Base-by-base conservation (phyloP, 176 grass and related monocot genomes). In the Avena atlantica region DNA sequence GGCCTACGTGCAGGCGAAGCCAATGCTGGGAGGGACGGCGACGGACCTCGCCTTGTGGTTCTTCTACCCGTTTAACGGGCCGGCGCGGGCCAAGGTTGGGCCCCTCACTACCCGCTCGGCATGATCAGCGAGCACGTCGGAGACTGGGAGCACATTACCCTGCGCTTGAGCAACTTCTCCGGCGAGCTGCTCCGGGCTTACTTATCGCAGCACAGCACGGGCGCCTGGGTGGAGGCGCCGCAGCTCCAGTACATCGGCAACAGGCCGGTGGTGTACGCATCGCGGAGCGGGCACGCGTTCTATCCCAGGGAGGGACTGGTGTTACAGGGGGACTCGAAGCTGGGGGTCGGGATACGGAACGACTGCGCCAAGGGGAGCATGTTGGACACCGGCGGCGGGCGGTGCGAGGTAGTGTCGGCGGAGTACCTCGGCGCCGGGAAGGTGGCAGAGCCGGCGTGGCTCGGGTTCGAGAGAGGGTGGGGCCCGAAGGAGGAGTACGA, bases 121-220 rank as follows among this genome's bases (percentile, higher is more conserved):
- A 68, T 79, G 86, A 92, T 98, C 55, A 92, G 96, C 45, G 85
- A 93, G 87, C 96, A 98, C 86, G 86, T 93, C 40, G 96, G 96
- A 23, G 96, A 98, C 83, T 98, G 96, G 96, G 96, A 98, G 87
- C 96, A 98, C 86, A 20, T 94, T 12, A 98, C 96, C 40, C 83
- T 98, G 11, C 87, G 93, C 47, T 69, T 98, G 52, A 98, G 87
- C 93, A 98, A 98, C 76, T 94, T 98, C 66, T 88, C 49, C 9
- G 92, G 96, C 5, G 89, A 94, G 69, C 82, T 98, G 4, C 51
- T 88, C 49, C 79, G 82, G 76, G 68, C 93, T 10, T 98, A 93
- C 80, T 83, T 94, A 78, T 87, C 93, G 3, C 88, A 96, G 85
- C 96, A 98, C 77, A 89, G 90, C 48, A 61, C 86, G 4, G 92